These are phyloP conservation scores for Gliomastix tumulicola DNA, from an alignment of 2,329 filamentous ascomycete species.

Conservation along the genomic window DNA sequence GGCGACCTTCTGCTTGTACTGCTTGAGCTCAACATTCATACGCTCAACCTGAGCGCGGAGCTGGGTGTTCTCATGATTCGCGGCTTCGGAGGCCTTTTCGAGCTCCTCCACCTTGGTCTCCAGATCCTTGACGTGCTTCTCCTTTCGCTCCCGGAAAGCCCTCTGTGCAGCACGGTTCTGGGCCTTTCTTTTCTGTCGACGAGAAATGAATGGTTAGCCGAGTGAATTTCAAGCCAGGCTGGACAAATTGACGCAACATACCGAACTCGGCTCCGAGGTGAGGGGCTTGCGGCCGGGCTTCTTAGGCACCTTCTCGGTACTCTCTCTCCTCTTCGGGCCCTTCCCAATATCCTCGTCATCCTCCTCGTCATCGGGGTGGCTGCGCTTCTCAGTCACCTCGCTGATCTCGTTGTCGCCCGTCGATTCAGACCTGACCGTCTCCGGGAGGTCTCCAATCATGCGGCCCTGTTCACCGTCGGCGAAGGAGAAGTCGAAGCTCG, in stretches of 20 bases:
- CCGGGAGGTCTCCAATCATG: constrained; percentile 73
- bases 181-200: constrained; percentile 78
- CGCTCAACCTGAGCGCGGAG: constrained; percentile 85
- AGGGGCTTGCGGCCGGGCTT: constrained; percentile 95
- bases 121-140: constrained; percentile 80
- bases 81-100: constrained; percentile 75
- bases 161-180: constrained; percentile 90
- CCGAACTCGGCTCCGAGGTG: constrained; percentile 90
- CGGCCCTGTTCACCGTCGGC: constrained; percentile 46
- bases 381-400: constrained; percentile 61
- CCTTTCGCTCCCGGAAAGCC: constrained; percentile 90
- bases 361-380: constrained; percentile 63
- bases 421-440: constrained; percentile 48
- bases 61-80: constrained; percentile 78
- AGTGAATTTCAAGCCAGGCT: too few species aligned
- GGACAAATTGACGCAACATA: too few species aligned
- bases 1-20: constrained; percentile 83
- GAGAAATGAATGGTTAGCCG: too few species aligned
- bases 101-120: constrained; percentile 71
- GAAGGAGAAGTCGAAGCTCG: constrained; percentile 62
- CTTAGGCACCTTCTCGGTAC: constrained; percentile 80
- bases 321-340: constrained; percentile 66
- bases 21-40: constrained; percentile 74
- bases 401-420: constrained; percentile 39
- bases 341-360: constrained; percentile 53